phyloP scores from a whole-genome alignment of 352 stramenopile species.

The Halophytophthora batemanensis region DNA sequence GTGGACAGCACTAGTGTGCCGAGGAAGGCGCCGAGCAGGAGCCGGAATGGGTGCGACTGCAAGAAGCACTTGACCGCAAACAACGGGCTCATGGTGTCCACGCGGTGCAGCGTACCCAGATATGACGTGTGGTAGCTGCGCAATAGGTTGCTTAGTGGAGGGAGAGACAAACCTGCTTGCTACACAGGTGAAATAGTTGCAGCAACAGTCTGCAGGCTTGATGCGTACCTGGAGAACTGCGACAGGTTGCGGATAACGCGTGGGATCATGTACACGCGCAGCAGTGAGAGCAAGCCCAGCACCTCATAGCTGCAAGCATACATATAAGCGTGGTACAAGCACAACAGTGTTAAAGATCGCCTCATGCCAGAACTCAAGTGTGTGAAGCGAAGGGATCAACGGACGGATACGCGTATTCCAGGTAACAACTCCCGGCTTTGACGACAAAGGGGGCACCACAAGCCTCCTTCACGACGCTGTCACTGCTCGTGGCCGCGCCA shows the following conservation, averaged over 20 bases:
- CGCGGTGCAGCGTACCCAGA: constrained; percentile 64
- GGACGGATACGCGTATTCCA: constrained; percentile 68
- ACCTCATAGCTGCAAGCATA: constrained; percentile 47
- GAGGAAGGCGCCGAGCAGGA: constrained; percentile 43
- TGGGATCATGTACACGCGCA: constrained; percentile 77
- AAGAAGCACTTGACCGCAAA: constrained; percentile 83
- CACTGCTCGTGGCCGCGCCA: not conserved
- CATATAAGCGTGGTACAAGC: not conserved
- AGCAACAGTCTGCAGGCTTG: not conserved
- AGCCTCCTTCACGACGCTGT: not conserved
- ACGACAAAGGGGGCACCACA: constrained; percentile 38
- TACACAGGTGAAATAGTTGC: not conserved
- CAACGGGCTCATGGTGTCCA: constrained; percentile 74
- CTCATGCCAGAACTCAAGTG: not conserved
- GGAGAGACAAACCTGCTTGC: not conserved
- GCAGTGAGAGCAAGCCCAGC: constrained; percentile 56
- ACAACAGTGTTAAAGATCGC: not conserved
- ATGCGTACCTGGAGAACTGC: constrained; percentile 60
- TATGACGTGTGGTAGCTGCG: constrained; percentile 74
- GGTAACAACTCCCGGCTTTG: constrained; percentile 46
- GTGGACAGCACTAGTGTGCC: constrained; percentile 47
- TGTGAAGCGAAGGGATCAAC: constrained; percentile 4
- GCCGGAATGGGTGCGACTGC: constrained; percentile 58
- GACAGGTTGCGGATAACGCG: constrained; percentile 74
- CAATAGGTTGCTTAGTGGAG: not conserved